Conservation (phyloP, 768 basidiomycete species). For the Scleroderma citrinum region DNA sequence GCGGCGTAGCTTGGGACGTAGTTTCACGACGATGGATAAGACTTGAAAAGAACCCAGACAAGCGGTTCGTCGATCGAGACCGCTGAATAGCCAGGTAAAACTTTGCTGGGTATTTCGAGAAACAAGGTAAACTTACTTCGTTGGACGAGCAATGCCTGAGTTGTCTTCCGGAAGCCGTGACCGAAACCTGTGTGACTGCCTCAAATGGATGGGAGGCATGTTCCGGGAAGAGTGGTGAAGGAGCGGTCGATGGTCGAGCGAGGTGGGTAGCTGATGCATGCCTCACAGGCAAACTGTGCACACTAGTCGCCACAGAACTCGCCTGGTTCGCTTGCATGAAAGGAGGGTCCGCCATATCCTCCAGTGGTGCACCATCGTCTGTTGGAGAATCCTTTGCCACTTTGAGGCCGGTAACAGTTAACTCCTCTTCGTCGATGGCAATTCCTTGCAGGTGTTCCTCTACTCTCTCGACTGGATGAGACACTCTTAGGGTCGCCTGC, state of each 20-base stretch:
- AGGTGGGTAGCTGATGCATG: slow-evolving; percentile 41
- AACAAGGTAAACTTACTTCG: slow-evolving; percentile 41
- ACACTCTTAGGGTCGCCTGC: slow-evolving; percentile 33
- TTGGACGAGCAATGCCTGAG: slow-evolving; percentile 46
- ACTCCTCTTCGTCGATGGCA: slow-evolving; percentile 9
- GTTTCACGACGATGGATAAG: slow-evolving; percentile 70
- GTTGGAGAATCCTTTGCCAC: slow-evolving; percentile 25
- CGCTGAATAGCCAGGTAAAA: slow-evolving; percentile 22
- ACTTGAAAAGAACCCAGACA: slow-evolving; percentile 82
- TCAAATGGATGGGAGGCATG: neutral
- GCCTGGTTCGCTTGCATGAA: slow-evolving; percentile 35
- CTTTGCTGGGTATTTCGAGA: slow-evolving; percentile 3
- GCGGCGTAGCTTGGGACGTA: slow-evolving; percentile 20
- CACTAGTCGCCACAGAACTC: slow-evolving; percentile 46
- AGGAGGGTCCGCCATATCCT: slow-evolving; percentile 31
- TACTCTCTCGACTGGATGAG: slow-evolving; percentile 24
- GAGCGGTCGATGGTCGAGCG: slow-evolving; percentile 30
- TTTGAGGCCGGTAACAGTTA: slow-evolving; percentile 19
- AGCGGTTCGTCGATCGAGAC: slow-evolving; percentile 60
- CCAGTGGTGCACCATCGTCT: slow-evolving; percentile 24
- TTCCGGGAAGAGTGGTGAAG: slow-evolving; percentile 15
- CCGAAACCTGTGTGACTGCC: slow-evolving; percentile 9
- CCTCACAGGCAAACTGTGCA: slow-evolving; percentile 54
- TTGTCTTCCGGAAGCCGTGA: slow-evolving; percentile 23
- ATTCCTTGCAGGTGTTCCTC: neutral